Evolutionary conservation across 805 yeast species (phyloP), one percentile per base, ranked within the genome.

Genomic region (Alloascoidea africana): DNA sequence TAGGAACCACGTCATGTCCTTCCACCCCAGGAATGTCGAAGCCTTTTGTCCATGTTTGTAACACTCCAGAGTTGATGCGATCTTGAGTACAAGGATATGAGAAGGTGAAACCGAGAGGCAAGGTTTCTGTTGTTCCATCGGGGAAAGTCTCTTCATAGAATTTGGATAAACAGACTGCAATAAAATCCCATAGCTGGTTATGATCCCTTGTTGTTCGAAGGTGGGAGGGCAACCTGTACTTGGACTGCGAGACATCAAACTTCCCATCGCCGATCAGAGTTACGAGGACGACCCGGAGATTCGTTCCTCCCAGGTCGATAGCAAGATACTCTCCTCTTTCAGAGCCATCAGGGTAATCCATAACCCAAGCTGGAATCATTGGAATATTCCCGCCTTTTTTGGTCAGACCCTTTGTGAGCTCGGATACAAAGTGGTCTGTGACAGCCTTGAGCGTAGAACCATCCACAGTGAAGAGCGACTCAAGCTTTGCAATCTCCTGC

Each of bases 31-130:
- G 80, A 49, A 89, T 84, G 59, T 89, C 95, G 62, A 83, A 89
- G 46, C 97, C 98, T 65, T 89, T 89, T 44, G 97, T 89, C 97
- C 97, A 89, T 60, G 89, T 73, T 67, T 85, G 95, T 54, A 89
- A 70, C 39, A 80, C 55, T 58, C 97, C 98, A 48, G 70, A 66
- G 65, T 84, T 80, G 58, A 89, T 84, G 42, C 81, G 80, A 47
- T 64, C 58, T 62, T 89, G 98, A 16, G 62, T 49, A 49, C 56
- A 50, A 15, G 97, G 96, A 65, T 78, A 89, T 11, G 93, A 79
- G 65, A 89, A 89, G 30, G 97, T 89, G 72, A 89, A 89, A 36
- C 97, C 97, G 52, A 89, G 68, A 38, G 93, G 87, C 42, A 82
- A 60, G 34, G 71, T 64, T 17, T 61, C 59, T 16, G 67, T 60